Percentiles rank a stretch among this genome's conserved stretches.
phyloP scores from a whole-genome alignment of 75 land plant genomes.

The Adiantum capillusveneris region DNA sequence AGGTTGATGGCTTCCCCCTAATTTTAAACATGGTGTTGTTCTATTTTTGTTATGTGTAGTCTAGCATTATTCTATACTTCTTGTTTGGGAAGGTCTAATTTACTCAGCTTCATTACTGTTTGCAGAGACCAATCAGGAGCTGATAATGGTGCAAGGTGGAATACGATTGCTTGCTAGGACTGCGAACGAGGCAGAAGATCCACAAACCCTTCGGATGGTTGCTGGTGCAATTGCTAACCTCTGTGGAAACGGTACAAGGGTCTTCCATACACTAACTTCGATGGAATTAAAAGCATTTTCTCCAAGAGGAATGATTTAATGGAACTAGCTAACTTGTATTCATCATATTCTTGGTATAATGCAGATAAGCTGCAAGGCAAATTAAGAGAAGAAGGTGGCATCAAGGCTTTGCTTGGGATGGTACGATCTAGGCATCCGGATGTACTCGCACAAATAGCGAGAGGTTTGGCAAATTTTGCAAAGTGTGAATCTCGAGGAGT shows the following conservation, averaged over 20 bases:
- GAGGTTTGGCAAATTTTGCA: constrained; percentile 79
- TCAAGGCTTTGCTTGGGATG: constrained; percentile 63
- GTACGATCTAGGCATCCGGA: constrained; percentile 40
- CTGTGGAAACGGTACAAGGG: constrained; percentile 76
- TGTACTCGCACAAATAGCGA: constrained; percentile 66
- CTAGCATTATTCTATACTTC: background rate
- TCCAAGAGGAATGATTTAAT: background rate
- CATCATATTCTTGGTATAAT: no score
- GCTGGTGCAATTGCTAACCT: constrained; percentile 91
- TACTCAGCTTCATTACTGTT: background rate
- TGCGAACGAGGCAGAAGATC: constrained; percentile 77
- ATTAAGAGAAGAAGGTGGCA: constrained; percentile 66
- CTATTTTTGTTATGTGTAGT: background rate
- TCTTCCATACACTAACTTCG: background rate
- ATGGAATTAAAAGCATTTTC: background rate
- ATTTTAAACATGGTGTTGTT: background rate
- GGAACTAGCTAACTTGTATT: background rate
- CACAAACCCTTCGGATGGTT: constrained; percentile 90
- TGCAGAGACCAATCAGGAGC: constrained; percentile 82
- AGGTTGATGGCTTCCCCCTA: no score
- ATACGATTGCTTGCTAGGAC: constrained; percentile 58
- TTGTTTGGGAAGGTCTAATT: background rate
- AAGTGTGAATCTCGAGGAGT: constrained; percentile 71
- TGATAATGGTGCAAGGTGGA: constrained; percentile 78
- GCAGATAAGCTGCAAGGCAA: constrained; percentile 58